Percentiles rank a stretch among this genome's conserved stretches.
Conservation (phyloP, 2,329 filamentous ascomycete genomes). For the Diaporthe eres region DNA sequence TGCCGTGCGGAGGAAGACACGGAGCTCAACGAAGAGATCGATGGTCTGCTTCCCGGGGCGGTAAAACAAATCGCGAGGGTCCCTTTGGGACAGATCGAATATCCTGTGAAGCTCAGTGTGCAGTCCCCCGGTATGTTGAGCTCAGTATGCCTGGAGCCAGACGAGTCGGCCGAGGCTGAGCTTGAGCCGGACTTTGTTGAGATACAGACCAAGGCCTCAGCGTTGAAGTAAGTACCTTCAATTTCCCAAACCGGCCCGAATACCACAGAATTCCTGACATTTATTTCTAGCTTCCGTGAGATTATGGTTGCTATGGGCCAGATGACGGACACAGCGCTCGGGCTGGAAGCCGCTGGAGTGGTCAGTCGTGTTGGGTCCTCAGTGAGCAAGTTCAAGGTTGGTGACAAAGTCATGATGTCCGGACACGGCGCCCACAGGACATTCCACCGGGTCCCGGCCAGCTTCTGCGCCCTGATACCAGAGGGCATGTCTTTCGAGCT, state of each 20-base stretch:
- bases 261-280: not conserved
- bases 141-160: constrained; percentile 29
- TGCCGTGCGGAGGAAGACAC: not conserved
- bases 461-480: constrained; percentile 39
- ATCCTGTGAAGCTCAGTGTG: constrained; percentile 4
- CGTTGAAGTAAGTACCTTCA: not conserved
- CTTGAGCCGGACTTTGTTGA: constrained; percentile 24
- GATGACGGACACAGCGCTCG: not conserved
- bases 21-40: not conserved
- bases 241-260: not conserved
- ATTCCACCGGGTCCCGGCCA: constrained; percentile 19
- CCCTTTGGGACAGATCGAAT: not conserved
- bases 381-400: not conserved
- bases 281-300: constrained; percentile 8
- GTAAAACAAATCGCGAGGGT: not conserved
- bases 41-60: not conserved
- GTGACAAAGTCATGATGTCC: constrained; percentile 34
- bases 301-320: constrained; percentile 30
- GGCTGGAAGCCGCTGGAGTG: constrained; percentile 3
- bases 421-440: constrained; percentile 35
- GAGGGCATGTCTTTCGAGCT: constrained; percentile 40
- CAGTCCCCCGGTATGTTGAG: constrained; percentile 33
- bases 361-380: not conserved
- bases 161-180: not conserved
- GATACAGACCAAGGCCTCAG: constrained; percentile 23